Evolutionary conservation across 345 rosid species (phyloP).

Genomic region (Streptanthus diversifolius): DNA sequence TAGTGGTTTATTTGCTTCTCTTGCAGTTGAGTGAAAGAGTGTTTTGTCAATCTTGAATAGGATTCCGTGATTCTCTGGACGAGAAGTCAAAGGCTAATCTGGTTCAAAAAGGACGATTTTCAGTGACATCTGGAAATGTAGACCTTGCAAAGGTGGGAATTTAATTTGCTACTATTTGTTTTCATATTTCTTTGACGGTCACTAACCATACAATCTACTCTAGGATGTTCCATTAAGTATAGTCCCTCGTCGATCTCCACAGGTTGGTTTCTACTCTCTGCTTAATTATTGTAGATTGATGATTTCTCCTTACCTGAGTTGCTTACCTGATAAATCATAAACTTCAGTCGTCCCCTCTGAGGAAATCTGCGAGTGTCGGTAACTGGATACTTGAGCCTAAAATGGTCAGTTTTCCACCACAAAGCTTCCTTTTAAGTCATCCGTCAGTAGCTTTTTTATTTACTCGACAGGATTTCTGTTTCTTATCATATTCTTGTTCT

Average conservation of each 20-base stretch:
- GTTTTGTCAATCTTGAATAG: slow-evolving; percentile 38
- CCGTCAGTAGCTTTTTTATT: not conserved
- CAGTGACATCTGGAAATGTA: slow-evolving; percentile 94
- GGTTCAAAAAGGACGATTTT: slow-evolving; percentile 96
- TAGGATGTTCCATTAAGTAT: slow-evolving; percentile 88
- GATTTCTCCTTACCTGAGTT: not conserved
- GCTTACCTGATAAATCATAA: slow-evolving; percentile 25
- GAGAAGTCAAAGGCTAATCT: slow-evolving; percentile 87
- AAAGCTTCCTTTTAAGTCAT: not conserved
- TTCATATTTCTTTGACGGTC: slow-evolving; percentile 14
- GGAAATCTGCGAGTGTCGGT: slow-evolving; percentile 96
- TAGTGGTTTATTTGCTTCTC: not conserved
- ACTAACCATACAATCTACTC: slow-evolving; percentile 49
- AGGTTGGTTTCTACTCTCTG: slow-evolving; percentile 53
- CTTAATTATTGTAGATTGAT: not conserved
- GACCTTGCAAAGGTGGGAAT: slow-evolving; percentile 84
- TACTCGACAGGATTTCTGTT: not conserved
- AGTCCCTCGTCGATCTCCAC: slow-evolving; percentile 79
- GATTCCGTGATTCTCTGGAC: slow-evolving; percentile 88
- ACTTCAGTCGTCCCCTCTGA: slow-evolving; percentile 73
- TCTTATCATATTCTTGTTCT: not conserved
- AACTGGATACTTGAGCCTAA: slow-evolving; percentile 79
- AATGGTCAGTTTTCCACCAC: slow-evolving; percentile 33
- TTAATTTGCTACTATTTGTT: slow-evolving; percentile 9
- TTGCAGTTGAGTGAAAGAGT: not conserved